These are phyloP conservation scores for Cucumis hystrix DNA, from an alignment of 306 rosid genomes.

Conservation along the genomic window DNA sequence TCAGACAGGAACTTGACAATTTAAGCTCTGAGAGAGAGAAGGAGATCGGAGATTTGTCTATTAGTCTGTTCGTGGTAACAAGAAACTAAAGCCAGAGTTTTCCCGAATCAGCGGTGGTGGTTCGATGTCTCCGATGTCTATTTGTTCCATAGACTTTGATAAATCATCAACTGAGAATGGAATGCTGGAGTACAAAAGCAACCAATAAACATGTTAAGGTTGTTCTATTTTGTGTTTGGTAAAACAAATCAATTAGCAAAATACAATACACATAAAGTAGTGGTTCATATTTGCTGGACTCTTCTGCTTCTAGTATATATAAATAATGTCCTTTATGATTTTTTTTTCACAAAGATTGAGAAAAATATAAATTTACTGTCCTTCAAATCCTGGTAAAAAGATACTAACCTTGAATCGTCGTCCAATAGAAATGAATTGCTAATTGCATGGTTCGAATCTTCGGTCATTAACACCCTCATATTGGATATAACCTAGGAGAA, in stretches of 20 bases:
- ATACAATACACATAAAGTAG: neutral
- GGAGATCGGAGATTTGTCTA: neutral
- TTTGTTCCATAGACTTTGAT: conserved; percentile 91
- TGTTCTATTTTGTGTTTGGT: neutral
- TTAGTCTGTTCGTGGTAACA: conserved; percentile 79
- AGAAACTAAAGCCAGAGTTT: conserved; percentile 89
- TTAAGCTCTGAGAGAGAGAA: neutral
- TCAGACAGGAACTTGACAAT: neutral
- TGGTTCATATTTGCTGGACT: neutral
- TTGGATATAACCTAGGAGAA: conserved; percentile 55
- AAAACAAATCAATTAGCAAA: neutral
- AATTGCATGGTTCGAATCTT: conserved; percentile 84
- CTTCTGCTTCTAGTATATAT: neutral
- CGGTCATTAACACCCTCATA: conserved; percentile 91
- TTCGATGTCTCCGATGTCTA: conserved; percentile 77
- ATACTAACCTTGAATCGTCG: conserved; percentile 83
- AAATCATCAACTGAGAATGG: conserved; percentile 99
- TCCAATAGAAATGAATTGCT: conserved; percentile 96
- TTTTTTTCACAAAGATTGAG: neutral
- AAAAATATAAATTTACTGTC: neutral
- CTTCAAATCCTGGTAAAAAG: neutral
- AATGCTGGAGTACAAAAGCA: conserved; percentile 43
- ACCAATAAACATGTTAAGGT: neutral
- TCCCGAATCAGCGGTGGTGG: conserved; percentile 97
- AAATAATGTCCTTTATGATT: neutral